Evolutionary conservation across 352 stramenopile species (phyloP), one percentile per base, ranked within the genome.

Genomic region (Globisporangium polare): DNA sequence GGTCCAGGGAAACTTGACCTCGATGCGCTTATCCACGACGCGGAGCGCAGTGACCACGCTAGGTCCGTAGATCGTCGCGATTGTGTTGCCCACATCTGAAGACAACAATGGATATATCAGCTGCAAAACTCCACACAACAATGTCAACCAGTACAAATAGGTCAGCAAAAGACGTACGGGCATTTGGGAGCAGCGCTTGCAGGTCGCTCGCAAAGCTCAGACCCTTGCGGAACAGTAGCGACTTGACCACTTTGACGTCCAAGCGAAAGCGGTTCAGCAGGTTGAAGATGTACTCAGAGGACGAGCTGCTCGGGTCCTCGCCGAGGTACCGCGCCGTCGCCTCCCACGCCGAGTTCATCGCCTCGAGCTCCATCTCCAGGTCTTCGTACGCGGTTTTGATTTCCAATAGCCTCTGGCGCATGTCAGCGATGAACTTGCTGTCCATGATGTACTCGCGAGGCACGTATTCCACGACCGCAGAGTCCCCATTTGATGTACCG

Each of bases 1-100:
- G 55, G 74, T 87, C 82, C 80, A 94, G n/a, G 77, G 75, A 61
- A 90, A 90, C 41, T 73, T 78, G 20, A 94, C 69, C 52, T 94
- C 80, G 9, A 94, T 66, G 39, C 77, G 71, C 9, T 67, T 75
- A 26, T 89, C 83, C 3, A 63, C 47, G 53, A 73, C 59, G 18
- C 84, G 78, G 39, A 90, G 72, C 8, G 82, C 81, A 0, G 82
- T 86, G 51, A 94, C 76, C 0, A 90, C 69, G 0, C 75, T 80
- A n/a, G 75, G 62, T 5, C 84, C 84, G 47, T 78, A 89, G 42
- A 69, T 73, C 17, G 82, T 94, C 6, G 77, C 72, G 31, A 94
- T 72, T 18, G 69, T 73, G 53, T 78, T 86, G n/a, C 84, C 84
- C 2, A 92, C 82, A 59, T 83, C 73, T 82, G 50, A 6, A 56